Evolutionary conservation across 768 basidiomycete genomes (phyloP), one percentile per base, ranked within the genome.

Genomic region (Russula virescens): DNA sequence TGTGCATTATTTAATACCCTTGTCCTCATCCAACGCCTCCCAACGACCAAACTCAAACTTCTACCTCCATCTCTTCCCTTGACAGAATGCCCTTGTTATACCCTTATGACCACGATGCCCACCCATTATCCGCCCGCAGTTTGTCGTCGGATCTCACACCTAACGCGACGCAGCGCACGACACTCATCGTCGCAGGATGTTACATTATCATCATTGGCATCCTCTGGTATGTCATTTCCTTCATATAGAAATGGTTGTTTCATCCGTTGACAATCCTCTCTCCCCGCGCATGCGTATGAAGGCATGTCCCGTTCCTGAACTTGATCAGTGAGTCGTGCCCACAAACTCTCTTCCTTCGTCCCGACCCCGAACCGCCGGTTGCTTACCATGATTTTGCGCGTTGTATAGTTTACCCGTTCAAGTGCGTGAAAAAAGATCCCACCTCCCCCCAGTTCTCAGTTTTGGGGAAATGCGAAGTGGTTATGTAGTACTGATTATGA

Each of bases 361-460:
- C n/a, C n/a, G n/a, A n/a, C n/a, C n/a, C n/a, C n/a, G n/a, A n/a
- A n/a, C n/a, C n/a, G n/a, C n/a, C 7, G 11, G 9, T 35, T 18
- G 48, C 28, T 43, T 55, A 34, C 21, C 18, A 19, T 40, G 52
- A 10, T 35, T 3, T 31, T 9, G 38, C 38, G 38, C 10, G 43
- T 19, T 43, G 5, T 16, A 10, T 42, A 93, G 91, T 94, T 70
- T 94, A 94, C 73, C 92, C 91, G 5, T 94, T 94, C 82, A 94
- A 94, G 91, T 91, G 75, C 75, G 85, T n/a, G 51, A 61, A 62
- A 56, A 35, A 35, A 10, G 10, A 10, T n/a, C n/a, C n/a, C n/a
- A n/a, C n/a, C n/a, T n/a, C 34, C 34, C 34, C 10, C 10, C 10
- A 35, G 34, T 35, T 35, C 34, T 35, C 10, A 35, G 34, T 5